Conservation (phyloP, 1,139 yeast species). For the Trichomonascaceae sp. region DNA sequence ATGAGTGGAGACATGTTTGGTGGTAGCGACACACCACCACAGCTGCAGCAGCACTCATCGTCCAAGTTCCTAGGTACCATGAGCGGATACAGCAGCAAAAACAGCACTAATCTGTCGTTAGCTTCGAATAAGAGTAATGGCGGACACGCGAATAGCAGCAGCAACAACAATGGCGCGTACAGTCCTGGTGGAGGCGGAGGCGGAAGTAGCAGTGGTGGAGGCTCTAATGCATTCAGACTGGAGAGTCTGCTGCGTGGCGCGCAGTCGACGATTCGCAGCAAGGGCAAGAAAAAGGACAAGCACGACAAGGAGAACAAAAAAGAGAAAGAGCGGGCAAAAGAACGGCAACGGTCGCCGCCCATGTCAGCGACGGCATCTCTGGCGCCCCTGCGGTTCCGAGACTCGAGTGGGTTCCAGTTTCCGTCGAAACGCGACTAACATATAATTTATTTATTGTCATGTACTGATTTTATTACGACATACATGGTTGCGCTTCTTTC, state of each 20-base stretch:
- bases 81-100: conserved; percentile 3
- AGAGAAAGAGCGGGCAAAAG: conserved; percentile 5
- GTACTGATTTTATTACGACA: not conserved
- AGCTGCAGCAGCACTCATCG: not conserved
- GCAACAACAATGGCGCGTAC: conserved; percentile 2
- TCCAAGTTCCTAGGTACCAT: not conserved
- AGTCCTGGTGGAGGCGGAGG: conserved; percentile 9
- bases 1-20: not conserved
- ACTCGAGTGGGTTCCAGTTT: not conserved
- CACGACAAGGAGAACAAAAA: conserved; percentile 9
- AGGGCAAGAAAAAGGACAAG: conserved; percentile 7
- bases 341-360: conserved; percentile 1
- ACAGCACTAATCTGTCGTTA: conserved; percentile 1
- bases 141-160: not conserved
- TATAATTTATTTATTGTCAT: not conserved
- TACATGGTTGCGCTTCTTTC: not conserved
- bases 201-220: not conserved
- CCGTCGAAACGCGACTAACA: not conserved
- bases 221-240: conserved; percentile 22
- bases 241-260: conserved; percentile 22
- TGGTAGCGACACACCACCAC: conserved; percentile 1
- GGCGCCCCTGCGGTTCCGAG: conserved; percentile 3
- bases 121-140: conserved; percentile 1
- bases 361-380: conserved; percentile 5
- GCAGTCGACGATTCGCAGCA: conserved; percentile 9